Conservation (phyloP, 208 protist genomes). For the Leptomonas seymouri region DNA sequence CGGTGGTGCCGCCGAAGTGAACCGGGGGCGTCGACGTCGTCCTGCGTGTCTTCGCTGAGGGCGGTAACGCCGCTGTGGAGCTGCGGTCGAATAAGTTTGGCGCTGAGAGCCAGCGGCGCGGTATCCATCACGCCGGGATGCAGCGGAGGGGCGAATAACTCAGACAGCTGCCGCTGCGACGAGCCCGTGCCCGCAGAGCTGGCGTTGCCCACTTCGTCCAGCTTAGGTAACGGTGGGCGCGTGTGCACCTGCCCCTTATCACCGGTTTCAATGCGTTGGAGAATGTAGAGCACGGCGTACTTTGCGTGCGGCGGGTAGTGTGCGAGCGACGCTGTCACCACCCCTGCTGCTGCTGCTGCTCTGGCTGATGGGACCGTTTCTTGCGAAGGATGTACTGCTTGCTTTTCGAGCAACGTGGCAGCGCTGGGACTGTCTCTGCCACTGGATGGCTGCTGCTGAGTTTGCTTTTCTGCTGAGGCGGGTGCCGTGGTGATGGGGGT, state of each 20-base stretch:
- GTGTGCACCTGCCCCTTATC: constrained; percentile 1
- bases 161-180: background rate
- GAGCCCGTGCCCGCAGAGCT: background rate
- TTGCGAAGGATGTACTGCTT: background rate
- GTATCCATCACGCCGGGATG: background rate
- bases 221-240: constrained; percentile 5
- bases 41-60: background rate
- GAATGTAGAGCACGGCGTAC: constrained; percentile 19
- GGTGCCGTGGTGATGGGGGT: background rate
- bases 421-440: too few species aligned
- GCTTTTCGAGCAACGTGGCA: background rate
- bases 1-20: background rate
- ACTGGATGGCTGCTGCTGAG: background rate
- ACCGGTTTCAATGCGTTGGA: constrained; percentile 29
- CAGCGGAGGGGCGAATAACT: background rate
- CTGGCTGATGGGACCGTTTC: background rate
- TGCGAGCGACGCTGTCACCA: background rate
- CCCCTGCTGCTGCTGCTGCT: too few species aligned
- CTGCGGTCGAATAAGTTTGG: background rate
- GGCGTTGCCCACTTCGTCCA: background rate
- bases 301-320: constrained; percentile 4
- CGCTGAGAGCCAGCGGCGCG: background rate
- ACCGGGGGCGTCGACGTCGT: constrained; percentile 13
- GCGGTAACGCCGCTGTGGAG: background rate
- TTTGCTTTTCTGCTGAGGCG: background rate